phyloP scores from a whole-genome alignment of 2,329 filamentous ascomycete genomes.

The Trichoderma simmonsii region DNA sequence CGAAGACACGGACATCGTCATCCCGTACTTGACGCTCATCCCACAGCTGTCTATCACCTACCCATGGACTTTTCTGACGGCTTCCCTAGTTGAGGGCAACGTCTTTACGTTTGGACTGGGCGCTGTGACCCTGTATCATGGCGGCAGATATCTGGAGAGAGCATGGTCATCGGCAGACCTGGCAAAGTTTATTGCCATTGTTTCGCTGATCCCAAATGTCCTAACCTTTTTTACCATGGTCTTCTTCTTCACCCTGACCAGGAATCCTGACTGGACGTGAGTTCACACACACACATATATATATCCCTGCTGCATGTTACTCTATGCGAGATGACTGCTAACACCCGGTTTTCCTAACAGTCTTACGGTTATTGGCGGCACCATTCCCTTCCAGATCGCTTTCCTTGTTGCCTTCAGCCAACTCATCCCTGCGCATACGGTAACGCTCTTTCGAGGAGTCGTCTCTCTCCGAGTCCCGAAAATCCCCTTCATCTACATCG shows the following conservation, averaged over 20 bases:
- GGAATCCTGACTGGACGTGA: constrained; percentile 66
- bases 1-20: constrained; percentile 61
- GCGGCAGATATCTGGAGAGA: constrained; percentile 89
- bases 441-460: constrained; percentile 85
- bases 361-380: constrained; percentile 79
- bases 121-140: constrained; percentile 78
- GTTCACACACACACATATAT: constrained; percentile 31
- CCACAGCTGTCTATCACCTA: constrained; percentile 81
- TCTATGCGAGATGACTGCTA: neutral
- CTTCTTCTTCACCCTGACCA: constrained; percentile 67
- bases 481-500: constrained; percentile 70
- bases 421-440: constrained; percentile 93
- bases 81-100: constrained; percentile 89
- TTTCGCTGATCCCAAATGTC: constrained; percentile 76
- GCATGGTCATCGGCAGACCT: constrained; percentile 93
- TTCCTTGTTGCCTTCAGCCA: constrained; percentile 98
- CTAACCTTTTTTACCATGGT: constrained; percentile 71
- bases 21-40: constrained; percentile 84
- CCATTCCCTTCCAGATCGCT: constrained; percentile 82
- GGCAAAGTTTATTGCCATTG: constrained; percentile 80
- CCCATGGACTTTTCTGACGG: constrained; percentile 87
- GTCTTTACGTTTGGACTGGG: constrained; percentile 80
- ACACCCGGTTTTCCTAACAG: constrained; percentile 40
- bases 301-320: neutral
- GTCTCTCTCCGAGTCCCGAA: constrained; percentile 81